Conservation (phyloP, 306 rosid species). For the Cajanus cajan region DNA sequence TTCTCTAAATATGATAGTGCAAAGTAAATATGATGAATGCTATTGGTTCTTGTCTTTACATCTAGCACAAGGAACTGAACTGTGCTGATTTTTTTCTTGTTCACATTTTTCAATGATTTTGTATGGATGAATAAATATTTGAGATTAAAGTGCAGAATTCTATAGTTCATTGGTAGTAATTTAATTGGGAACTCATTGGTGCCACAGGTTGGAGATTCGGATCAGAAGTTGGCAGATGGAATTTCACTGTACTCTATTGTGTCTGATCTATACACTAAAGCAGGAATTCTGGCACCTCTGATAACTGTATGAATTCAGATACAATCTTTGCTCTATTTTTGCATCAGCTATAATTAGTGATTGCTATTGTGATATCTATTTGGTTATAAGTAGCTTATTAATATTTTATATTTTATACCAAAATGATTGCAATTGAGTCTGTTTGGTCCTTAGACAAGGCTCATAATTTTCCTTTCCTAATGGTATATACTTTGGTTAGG, state of each 20-base stretch:
- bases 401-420: neutral
- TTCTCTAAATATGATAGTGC: too few relatives aligned
- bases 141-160: too few relatives aligned
- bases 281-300: slow-evolving; percentile 72
- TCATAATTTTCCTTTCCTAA: neutral
- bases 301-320: slow-evolving; percentile 56
- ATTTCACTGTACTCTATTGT: slow-evolving; percentile 67
- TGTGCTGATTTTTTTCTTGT: neutral
- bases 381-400: neutral
- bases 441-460: neutral
- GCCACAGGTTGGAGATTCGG: slow-evolving; percentile 92
- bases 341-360: neutral
- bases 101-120: neutral
- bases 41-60: neutral
- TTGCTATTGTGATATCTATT: neutral
- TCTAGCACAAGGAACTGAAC: neutral
- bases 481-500: slow-evolving; percentile 41
- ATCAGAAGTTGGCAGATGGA: slow-evolving; percentile 98
- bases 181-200: slow-evolving; percentile 30
- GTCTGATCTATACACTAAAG: slow-evolving; percentile 62
- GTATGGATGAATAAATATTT: too few relatives aligned
- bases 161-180: neutral
- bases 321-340: neutral
- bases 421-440: neutral
- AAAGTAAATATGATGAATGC: neutral